A percentile compares a stretch with the other conserved stretches of the same genome.
These are phyloP conservation scores for Teratosphaeria destructans DNA, from an alignment of 2,329 filamentous ascomycete species.

Conservation along the genomic window DNA sequence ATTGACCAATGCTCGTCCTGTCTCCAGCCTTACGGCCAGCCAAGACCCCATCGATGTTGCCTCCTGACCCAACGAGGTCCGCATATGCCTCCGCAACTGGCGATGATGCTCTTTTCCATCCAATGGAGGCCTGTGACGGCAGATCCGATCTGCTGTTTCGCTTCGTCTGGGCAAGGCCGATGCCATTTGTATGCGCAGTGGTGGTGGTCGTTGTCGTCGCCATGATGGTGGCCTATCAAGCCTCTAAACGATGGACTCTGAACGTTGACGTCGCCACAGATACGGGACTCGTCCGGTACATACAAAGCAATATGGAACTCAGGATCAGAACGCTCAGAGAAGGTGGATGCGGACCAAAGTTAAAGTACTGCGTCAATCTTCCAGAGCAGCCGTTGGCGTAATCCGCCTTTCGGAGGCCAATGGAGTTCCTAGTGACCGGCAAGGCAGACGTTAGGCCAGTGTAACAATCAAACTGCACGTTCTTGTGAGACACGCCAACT, in stretches of 20 bases:
- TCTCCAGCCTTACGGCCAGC: constrained; percentile 2
- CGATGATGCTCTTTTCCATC: constrained; percentile 7
- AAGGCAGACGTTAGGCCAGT: background rate
- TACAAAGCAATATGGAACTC: background rate
- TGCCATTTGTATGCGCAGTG: background rate
- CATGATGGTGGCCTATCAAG: background rate
- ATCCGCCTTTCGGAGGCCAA: background rate
- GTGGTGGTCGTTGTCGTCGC: background rate
- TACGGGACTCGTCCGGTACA: background rate
- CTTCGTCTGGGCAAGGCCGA: constrained; percentile 3
- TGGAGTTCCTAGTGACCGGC: background rate
- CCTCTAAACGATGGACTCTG: background rate
- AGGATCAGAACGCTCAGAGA: background rate
- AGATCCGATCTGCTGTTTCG: constrained; percentile 3
- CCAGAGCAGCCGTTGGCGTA: background rate
- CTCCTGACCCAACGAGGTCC: constrained; percentile 3
- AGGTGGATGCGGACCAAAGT: background rate
- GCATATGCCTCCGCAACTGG: constrained; percentile 8
- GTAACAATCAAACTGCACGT: background rate
- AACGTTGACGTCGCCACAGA: background rate
- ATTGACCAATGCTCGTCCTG: constrained; percentile 4
- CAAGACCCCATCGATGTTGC: constrained; percentile 5
- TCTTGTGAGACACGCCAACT: background rate
- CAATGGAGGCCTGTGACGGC: constrained; percentile 1
- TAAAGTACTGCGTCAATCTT: background rate